phyloP scores from a whole-genome alignment of 352 stramenopile genomes.

The Phytophthora nicotianae region DNA sequence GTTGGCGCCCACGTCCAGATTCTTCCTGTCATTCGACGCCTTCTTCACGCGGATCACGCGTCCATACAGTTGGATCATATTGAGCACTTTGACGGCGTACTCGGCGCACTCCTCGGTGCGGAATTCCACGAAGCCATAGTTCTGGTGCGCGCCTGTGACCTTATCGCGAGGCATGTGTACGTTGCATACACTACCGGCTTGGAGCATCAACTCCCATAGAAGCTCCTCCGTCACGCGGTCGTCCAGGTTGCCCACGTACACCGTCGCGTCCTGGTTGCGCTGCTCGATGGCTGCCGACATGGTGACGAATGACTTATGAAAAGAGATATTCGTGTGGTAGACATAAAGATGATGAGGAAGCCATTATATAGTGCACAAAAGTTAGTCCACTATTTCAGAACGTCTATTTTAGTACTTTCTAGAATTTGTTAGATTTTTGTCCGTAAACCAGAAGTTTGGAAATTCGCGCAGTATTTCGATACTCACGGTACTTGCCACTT shows the following conservation, averaged over 20 bases:
- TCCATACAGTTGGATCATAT: conserved; percentile 99
- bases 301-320: neutral
- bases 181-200: conserved; percentile 95
- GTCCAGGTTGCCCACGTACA: conserved; percentile 99
- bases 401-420: no score
- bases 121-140: conserved; percentile 99
- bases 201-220: conserved; percentile 96
- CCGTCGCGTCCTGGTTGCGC: conserved; percentile 96
- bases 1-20: conserved; percentile 98
- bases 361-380: no score
- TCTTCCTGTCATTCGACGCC: conserved; percentile 95
- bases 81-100: conserved; percentile 98
- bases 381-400: no score
- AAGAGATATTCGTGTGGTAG: neutral
- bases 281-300: conserved; percentile 88
- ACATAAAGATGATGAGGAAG: neutral
- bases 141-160: conserved; percentile 93
- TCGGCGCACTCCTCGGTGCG: conserved; percentile 96
- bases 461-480: no score
- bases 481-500: no score
- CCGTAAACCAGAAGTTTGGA: no score
- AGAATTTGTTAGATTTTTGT: no score
- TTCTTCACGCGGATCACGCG: conserved; percentile 97
- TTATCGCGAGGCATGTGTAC: conserved; percentile 99
- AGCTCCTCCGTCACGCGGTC: conserved; percentile 95